Conservation (phyloP, 176 grass and related monocot genomes). For the Eremochloa ophiuroides region DNA sequence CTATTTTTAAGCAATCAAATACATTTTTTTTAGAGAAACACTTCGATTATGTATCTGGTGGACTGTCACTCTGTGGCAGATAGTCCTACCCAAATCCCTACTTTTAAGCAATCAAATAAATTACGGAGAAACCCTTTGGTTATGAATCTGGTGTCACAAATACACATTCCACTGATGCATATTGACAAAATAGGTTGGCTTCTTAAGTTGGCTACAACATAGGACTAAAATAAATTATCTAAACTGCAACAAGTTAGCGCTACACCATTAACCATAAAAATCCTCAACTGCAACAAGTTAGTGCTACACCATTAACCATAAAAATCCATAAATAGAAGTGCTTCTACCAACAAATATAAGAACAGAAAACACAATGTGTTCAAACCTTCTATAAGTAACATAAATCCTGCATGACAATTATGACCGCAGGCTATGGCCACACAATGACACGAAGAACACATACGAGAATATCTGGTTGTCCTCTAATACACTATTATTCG, state of each 20-base stretch:
- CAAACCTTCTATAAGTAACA: neutral
- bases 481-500: neutral
- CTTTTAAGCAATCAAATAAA: neutral
- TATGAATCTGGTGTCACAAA: neutral
- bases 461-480: neutral
- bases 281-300: neutral
- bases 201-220: neutral
- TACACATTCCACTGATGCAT: neutral
- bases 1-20: neutral
- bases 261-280: slow-evolving; percentile 4
- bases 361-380: neutral
- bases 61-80: neutral
- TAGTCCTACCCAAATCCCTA: neutral
- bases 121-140: slow-evolving; percentile 1
- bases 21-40: neutral
- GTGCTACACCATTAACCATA: slow-evolving; percentile 2
- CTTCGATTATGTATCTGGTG: neutral
- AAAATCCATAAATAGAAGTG: neutral
- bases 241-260: neutral
- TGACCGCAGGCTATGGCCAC: neutral
- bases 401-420: neutral
- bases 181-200: slow-evolving; percentile 11
- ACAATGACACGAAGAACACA: neutral
- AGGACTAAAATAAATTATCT: neutral
- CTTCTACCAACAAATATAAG: neutral